These are phyloP conservation scores for Moniliophthora roreri DNA, from an alignment of 1,284 basidiomycete species.

Conservation along the genomic window DNA sequence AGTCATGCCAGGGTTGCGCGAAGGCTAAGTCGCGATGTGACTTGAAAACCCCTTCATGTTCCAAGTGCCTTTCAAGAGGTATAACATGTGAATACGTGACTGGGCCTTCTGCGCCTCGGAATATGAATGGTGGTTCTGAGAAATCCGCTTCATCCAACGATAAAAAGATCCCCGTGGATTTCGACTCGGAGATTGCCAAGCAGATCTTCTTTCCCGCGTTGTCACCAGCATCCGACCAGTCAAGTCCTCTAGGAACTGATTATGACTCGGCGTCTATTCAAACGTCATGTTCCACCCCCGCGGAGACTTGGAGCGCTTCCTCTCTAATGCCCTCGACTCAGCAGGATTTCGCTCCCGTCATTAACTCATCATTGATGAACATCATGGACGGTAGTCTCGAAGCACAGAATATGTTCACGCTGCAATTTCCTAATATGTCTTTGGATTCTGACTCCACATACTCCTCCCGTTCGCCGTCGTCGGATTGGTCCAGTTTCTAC, in stretches of 20 bases:
- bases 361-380: background rate
- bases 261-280: background rate
- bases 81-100: slow-evolving; percentile 4
- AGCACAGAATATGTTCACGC: no score
- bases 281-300: background rate
- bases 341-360: background rate
- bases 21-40: slow-evolving; percentile 3
- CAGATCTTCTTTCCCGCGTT: background rate
- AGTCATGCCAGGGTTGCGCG: slow-evolving; percentile 1
- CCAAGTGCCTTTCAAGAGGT: slow-evolving; percentile 1
- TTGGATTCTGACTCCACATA: no score
- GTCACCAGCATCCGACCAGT: background rate
- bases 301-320: background rate
- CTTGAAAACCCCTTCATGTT: slow-evolving; percentile 4
- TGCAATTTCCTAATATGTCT: no score
- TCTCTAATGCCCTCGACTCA: background rate
- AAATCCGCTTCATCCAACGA: background rate
- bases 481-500: no score
- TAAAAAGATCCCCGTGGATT: slow-evolving; percentile 1
- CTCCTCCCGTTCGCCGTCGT: no score
- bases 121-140: no score
- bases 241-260: slow-evolving; percentile 1
- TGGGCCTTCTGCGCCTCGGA: background rate
- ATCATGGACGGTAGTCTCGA: background rate
- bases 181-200: background rate